Percentiles rank a stretch among this genome's conserved stretches.
Conservation (phyloP, 495 filamentous ascomycete genomes). For the Trichocladium antarcticum region DNA sequence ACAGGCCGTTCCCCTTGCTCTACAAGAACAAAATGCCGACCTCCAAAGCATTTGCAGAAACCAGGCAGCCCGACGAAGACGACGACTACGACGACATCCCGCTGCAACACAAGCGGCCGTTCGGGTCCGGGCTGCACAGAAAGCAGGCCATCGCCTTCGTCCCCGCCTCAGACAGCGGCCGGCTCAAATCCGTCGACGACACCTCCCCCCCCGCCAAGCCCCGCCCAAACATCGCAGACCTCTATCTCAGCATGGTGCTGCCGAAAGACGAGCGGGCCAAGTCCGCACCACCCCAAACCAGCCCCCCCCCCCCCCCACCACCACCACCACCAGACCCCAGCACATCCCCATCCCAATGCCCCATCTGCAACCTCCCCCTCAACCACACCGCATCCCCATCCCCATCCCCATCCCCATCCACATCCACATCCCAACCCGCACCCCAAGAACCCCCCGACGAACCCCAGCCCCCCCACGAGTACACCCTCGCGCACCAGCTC, state of each 20-base stretch:
- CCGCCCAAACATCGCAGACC: conserved; percentile 42
- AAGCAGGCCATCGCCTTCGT: conserved; percentile 68
- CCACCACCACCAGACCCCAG: conserved; percentile 4
- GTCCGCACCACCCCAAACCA: not conserved
- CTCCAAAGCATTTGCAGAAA: too few relatives aligned
- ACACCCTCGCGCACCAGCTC: conserved; percentile 70
- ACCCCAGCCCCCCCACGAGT: conserved; percentile 65
- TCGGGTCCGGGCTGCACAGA: conserved; percentile 65
- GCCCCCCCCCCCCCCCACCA: not conserved
- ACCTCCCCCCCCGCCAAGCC: conserved; percentile 6
- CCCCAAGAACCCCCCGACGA: conserved; percentile 63
- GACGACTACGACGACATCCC: conserved; percentile 50
- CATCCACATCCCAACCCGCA: conserved; percentile 5
- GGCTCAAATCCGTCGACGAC: conserved; percentile 33
- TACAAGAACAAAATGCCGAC: too few relatives aligned
- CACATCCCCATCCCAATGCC: conserved; percentile 10
- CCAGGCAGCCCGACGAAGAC: too few relatives aligned
- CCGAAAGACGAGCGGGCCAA: conserved; percentile 21
- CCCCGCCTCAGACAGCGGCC: conserved; percentile 44
- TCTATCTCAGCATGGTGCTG: conserved; percentile 64
- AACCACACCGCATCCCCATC: conserved; percentile 65
- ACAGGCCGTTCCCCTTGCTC: too few relatives aligned
- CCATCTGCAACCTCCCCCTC: conserved; percentile 30
- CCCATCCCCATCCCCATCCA: conserved; percentile 66
- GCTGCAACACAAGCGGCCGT: conserved; percentile 61